Percentiles rank a stretch among this genome's conserved stretches.
Evolutionary conservation across 306 rosid genomes (phyloP).

Genomic region (Acacia acuminata): DNA sequence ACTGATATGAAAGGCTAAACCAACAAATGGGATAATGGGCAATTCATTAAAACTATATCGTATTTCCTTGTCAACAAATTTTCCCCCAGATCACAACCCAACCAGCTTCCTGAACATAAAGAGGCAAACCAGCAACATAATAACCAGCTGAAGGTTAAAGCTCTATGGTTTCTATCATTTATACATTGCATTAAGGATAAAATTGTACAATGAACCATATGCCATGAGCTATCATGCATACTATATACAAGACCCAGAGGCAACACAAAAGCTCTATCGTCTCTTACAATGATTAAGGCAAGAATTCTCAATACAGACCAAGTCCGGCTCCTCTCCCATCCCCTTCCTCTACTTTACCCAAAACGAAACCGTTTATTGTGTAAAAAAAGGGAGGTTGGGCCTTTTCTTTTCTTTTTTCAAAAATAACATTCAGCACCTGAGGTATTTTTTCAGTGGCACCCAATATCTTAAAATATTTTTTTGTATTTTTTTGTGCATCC

Average conservation of each 20-base stretch:
- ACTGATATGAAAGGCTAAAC: neutral
- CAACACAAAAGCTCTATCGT: neutral
- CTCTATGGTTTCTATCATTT: neutral
- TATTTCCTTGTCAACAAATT: neutral
- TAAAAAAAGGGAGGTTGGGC: too few species aligned
- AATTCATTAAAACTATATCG: neutral
- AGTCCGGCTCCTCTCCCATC: too few species aligned
- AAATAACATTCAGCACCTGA: too few species aligned
- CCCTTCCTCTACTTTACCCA: too few species aligned
- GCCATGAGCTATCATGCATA: conserved; percentile 14
- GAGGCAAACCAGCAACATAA: neutral
- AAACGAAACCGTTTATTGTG: too few species aligned
- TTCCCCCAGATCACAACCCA: neutral
- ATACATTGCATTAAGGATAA: conserved; percentile 1
- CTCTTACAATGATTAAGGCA: conserved; percentile 12
- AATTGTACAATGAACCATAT: conserved; percentile 16
- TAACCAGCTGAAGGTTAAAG: conserved; percentile 19
- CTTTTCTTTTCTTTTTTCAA: too few species aligned
- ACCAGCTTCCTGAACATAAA: neutral
- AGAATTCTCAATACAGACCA: conserved; percentile 1
- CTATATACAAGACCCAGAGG: conserved; percentile 36
- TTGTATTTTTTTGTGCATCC: too few species aligned
- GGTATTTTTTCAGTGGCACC: too few species aligned
- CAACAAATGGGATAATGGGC: neutral
- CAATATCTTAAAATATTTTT: too few species aligned